phyloP scores from a whole-genome alignment of 2,329 filamentous ascomycete species.

The Lachnum nothofagi region DNA sequence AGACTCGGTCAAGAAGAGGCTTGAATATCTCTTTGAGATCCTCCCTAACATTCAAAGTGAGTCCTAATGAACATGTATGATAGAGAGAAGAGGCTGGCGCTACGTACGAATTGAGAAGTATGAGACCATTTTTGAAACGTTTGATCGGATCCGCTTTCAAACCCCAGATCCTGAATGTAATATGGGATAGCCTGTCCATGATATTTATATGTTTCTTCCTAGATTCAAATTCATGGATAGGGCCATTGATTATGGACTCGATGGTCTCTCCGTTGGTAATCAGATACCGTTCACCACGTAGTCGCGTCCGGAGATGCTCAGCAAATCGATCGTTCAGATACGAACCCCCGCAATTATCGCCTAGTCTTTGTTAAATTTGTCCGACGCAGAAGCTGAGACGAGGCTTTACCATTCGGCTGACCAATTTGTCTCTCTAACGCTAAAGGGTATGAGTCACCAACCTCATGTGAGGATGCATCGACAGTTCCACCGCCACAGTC shows the following conservation, averaged over 20 bases:
- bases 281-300: background rate
- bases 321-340: slow-evolving; percentile 14
- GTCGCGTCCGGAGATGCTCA: background rate
- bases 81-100: too few relatives aligned
- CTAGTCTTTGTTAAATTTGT: background rate
- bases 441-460: slow-evolving; percentile 24
- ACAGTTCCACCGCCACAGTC: slow-evolving; percentile 30
- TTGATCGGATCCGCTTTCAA: slow-evolving; percentile 3
- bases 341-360: slow-evolving; percentile 14
- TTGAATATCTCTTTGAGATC: slow-evolving; percentile 18
- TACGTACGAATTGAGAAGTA: slow-evolving; percentile 12
- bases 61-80: background rate
- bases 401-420: slow-evolving; percentile 15
- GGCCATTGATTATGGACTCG: background rate
- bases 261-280: background rate
- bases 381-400: background rate
- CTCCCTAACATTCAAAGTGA: background rate
- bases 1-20: slow-evolving; percentile 13
- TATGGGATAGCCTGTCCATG: background rate
- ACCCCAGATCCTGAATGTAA: background rate
- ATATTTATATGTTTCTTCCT: background rate
- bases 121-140: slow-evolving; percentile 8
- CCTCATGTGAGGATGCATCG: slow-evolving; percentile 28
- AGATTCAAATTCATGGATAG: background rate
- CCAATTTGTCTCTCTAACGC: slow-evolving; percentile 21